Evolutionary conservation across 1,284 basidiomycete species (phyloP).

Genomic region (Trametes sp.): DNA sequence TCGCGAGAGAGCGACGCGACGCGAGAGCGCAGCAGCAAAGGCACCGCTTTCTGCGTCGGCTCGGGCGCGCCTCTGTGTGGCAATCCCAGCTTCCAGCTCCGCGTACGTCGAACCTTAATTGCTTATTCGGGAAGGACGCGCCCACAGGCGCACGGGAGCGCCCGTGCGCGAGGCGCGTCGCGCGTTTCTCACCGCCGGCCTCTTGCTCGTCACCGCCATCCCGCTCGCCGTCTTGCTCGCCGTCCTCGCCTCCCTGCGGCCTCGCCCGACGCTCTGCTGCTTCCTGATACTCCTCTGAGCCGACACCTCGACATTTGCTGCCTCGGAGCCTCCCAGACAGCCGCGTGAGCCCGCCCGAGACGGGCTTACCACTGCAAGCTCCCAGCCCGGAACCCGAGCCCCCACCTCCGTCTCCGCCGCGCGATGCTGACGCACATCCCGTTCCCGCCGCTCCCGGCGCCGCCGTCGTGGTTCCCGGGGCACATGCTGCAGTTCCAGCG

Average conservation of each 20-base stretch:
- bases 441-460: conserved; percentile 66
- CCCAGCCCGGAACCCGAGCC: conserved; percentile 1
- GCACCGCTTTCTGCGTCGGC: conserved; percentile 20
- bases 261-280: background rate
- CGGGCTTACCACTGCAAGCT: background rate
- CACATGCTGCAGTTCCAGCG: conserved; percentile 94
- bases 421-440: conserved; percentile 53
- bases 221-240: background rate
- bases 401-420: conserved; percentile 18
- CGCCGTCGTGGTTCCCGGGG: conserved; percentile 97
- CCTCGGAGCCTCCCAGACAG: background rate
- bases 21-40: background rate
- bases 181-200: background rate
- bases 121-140: conserved; percentile 10
- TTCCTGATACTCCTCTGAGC: background rate
- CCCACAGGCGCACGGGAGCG: background rate
- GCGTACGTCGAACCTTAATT: conserved; percentile 12
- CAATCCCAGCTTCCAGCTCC: conserved; percentile 28
- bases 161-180: background rate
- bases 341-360: background rate
- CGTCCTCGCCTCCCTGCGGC: background rate
- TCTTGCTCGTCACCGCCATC: conserved; percentile 16
- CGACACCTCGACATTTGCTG: background rate
- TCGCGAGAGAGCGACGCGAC: background rate
- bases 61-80: conserved; percentile 13